phyloP scores from a whole-genome alignment of 2,329 filamentous ascomycete genomes.

The Aureobasidium lini region DNA sequence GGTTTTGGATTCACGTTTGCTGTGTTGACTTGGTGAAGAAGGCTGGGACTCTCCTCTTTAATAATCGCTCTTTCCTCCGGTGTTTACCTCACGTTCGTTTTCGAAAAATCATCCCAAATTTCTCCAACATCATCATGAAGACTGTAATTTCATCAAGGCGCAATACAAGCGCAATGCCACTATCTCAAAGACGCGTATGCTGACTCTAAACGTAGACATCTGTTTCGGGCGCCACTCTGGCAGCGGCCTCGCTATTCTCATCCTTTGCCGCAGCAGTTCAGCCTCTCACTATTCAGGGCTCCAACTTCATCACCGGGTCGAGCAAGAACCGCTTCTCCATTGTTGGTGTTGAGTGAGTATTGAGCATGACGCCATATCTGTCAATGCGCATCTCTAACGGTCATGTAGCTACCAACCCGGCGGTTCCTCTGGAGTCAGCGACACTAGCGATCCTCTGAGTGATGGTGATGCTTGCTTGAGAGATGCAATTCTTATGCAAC shows the following conservation, averaged over 20 bases:
- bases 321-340: slow-evolving; percentile 51
- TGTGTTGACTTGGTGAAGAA: background rate
- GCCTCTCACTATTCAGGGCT: slow-evolving; percentile 37
- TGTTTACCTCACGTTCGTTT: background rate
- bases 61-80: slow-evolving; percentile 1
- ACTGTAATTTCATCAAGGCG: background rate
- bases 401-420: slow-evolving; percentile 46
- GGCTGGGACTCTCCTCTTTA: slow-evolving; percentile 2
- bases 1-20: slow-evolving; percentile 9
- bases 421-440: slow-evolving; percentile 47
- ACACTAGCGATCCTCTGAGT: slow-evolving; percentile 42
- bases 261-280: slow-evolving; percentile 38
- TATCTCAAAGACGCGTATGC: background rate
- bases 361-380: background rate
- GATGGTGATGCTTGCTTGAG: slow-evolving; percentile 47
- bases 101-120: background rate
- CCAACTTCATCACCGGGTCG: slow-evolving; percentile 50
- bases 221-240: slow-evolving; percentile 11
- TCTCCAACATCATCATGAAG: slow-evolving; percentile 8
- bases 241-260: slow-evolving; percentile 10
- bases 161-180: background rate
- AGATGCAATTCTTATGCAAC: slow-evolving; percentile 47
- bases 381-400: background rate
- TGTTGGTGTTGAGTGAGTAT: slow-evolving; percentile 44
- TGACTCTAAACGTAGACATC: background rate